phyloP scores from a whole-genome alignment of 805 yeast genomes.

The Candida glaebosa region DNA sequence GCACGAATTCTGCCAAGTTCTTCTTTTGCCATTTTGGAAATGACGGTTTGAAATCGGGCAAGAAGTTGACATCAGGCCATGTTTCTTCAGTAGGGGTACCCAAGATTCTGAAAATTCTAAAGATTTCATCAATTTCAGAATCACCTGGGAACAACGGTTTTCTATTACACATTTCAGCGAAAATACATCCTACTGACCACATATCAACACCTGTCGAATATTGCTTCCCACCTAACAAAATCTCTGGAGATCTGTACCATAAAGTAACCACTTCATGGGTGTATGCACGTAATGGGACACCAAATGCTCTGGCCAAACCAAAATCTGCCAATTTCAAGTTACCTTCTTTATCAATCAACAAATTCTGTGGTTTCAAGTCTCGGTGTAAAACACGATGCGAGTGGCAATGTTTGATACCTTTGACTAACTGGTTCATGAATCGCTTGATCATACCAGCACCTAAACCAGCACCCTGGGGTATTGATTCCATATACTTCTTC shows the following conservation, averaged over 20 bases:
- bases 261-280: constrained; percentile 97
- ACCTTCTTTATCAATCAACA: constrained; percentile 92
- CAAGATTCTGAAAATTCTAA: constrained; percentile 83
- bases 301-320: constrained; percentile 95
- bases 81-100: constrained; percentile 92
- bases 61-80: constrained; percentile 91
- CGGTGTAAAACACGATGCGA: constrained; percentile 92
- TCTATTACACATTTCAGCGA: constrained; percentile 96
- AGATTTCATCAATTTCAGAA: constrained; percentile 95
- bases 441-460: constrained; percentile 89
- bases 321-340: constrained; percentile 77
- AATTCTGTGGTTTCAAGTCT: constrained; percentile 94
- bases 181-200: constrained; percentile 98
- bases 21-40: constrained; percentile 88
- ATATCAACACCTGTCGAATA: constrained; percentile 97
- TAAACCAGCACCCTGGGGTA: constrained; percentile 85
- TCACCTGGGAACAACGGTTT: constrained; percentile 96
- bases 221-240: constrained; percentile 91
- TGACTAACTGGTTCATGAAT: constrained; percentile 87
- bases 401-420: constrained; percentile 91
- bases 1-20: constrained; percentile 66
- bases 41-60: constrained; percentile 91
- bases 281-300: constrained; percentile 93
- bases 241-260: constrained; percentile 98
- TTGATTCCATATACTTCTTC: constrained; percentile 94